A percentile compares a stretch with the other conserved stretches of the same genome.
Conservation (phyloP, 2,329 filamentous ascomycete genomes). For the Orbilia javanica region DNA sequence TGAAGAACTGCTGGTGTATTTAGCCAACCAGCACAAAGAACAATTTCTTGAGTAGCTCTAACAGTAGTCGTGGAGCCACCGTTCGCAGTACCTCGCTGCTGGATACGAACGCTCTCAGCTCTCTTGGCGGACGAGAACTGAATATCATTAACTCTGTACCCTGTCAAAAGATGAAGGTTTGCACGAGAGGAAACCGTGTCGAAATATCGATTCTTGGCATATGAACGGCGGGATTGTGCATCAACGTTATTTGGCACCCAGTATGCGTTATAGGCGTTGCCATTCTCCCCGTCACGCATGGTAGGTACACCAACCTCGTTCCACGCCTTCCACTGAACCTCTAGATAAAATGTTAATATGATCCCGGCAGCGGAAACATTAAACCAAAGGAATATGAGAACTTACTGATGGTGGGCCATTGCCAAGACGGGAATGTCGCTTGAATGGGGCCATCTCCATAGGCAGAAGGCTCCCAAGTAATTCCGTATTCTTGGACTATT, state of each 20-base stretch:
- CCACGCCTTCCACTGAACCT: constrained; percentile 53
- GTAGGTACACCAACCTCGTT: constrained; percentile 47
- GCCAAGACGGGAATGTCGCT: constrained; percentile 63
- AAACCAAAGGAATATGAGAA: neutral
- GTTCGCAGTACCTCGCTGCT: constrained; percentile 48
- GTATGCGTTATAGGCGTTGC: constrained; percentile 62
- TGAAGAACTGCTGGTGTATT: constrained; percentile 68
- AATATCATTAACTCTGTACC: constrained; percentile 62
- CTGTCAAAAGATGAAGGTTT: constrained; percentile 63
- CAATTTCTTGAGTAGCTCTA: constrained; percentile 65
- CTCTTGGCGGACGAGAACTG: constrained; percentile 36
- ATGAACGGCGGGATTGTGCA: constrained; percentile 62
- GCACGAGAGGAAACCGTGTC: constrained; percentile 60
- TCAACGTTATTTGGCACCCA: constrained; percentile 64
- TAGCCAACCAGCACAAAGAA: constrained; percentile 66
- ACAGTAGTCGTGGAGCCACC: constrained; percentile 58
- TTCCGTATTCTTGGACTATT: constrained; percentile 62
- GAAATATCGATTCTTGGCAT: constrained; percentile 63
- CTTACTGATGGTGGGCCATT: constrained; percentile 60
- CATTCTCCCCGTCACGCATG: constrained; percentile 55
- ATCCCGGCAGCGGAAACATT: neutral
- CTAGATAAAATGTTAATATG: neutral
- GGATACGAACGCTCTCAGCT: constrained; percentile 49
- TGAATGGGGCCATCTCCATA: constrained; percentile 64
- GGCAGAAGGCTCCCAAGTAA: constrained; percentile 64